A percentile compares a stretch with the other conserved stretches of the same genome.
These are phyloP conservation scores for Colletotrichum sansevieriae DNA, from an alignment of 2,329 filamentous ascomycete genomes.

Conservation along the genomic window DNA sequence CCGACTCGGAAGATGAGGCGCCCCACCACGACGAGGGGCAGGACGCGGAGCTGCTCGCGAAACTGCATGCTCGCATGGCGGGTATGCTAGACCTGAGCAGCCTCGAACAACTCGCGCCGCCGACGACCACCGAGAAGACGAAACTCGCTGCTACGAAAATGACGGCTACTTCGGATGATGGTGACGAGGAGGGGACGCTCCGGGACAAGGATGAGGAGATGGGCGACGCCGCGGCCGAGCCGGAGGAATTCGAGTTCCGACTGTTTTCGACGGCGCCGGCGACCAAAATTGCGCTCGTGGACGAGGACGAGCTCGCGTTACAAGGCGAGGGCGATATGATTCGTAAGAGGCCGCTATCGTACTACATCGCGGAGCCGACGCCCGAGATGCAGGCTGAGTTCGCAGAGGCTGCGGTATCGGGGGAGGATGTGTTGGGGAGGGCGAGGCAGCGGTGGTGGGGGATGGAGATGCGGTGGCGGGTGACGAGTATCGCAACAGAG, in stretches of 20 bases:
- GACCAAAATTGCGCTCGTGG: slow-evolving; percentile 65
- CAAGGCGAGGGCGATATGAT: slow-evolving; percentile 53
- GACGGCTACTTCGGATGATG: not conserved
- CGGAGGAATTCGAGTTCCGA: slow-evolving; percentile 67
- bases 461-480: slow-evolving; percentile 71
- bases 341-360: slow-evolving; percentile 57
- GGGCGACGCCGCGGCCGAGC: slow-evolving; percentile 40
- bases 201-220: slow-evolving; percentile 40
- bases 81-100: slow-evolving; percentile 59
- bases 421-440: slow-evolving; percentile 62
- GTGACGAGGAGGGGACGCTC: slow-evolving; percentile 19
- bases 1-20: slow-evolving; percentile 48
- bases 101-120: slow-evolving; percentile 27
- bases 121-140: slow-evolving; percentile 31
- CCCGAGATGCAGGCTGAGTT: slow-evolving; percentile 56
- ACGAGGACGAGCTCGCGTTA: slow-evolving; percentile 52
- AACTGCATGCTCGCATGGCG: slow-evolving; percentile 63
- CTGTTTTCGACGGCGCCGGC: slow-evolving; percentile 65
- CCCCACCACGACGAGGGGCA: slow-evolving; percentile 49
- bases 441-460: slow-evolving; percentile 66
- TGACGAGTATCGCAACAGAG: slow-evolving; percentile 55
- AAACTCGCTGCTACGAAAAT: slow-evolving; percentile 34
- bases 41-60: slow-evolving; percentile 57
- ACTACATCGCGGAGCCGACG: slow-evolving; percentile 62
- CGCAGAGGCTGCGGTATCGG: slow-evolving; percentile 61